Evolutionary conservation across 306 rosid species (phyloP).

Genomic region (Crotalaria pallida): DNA sequence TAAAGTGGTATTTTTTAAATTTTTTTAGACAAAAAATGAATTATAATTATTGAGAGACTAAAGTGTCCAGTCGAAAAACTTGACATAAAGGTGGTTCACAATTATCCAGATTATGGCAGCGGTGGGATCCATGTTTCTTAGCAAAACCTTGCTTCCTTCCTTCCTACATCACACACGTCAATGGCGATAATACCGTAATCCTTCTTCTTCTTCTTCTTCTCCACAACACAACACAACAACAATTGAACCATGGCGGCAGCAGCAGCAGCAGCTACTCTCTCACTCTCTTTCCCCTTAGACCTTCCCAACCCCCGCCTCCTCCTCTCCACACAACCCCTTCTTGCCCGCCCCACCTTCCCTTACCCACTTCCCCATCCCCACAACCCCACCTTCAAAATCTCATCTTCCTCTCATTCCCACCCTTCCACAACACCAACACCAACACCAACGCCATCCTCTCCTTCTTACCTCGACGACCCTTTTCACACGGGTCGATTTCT

Average conservation of each 20-base stretch:
- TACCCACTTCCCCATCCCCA: conserved; percentile 25
- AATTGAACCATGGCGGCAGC: not conserved
- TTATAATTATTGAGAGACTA: too few species aligned
- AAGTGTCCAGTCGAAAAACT: too few species aligned
- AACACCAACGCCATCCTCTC: not conserved
- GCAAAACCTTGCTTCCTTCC: not conserved
- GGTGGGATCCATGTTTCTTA: too few species aligned
- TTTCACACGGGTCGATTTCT: conserved; percentile 57
- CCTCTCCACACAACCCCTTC: not conserved
- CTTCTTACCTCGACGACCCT: conserved; percentile 42
- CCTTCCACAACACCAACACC: conserved; percentile 17
- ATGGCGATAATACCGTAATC: not conserved
- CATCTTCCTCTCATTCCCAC: conserved; percentile 24
- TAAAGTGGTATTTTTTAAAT: too few species aligned
- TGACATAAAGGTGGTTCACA: too few species aligned
- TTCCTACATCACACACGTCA: not conserved
- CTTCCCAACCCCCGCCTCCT: conserved; percentile 29
- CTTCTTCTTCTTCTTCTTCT: not conserved
- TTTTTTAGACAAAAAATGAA: too few species aligned
- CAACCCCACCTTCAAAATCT: conserved; percentile 39
- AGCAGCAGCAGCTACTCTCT: conserved; percentile 49
- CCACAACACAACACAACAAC: not conserved
- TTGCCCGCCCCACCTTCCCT: conserved; percentile 21
- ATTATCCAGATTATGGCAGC: not conserved
- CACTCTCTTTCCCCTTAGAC: conserved; percentile 50